Evolutionary conservation across 371 early-diverging fungal genomes (phyloP), one percentile per base, ranked within the genome.

Genomic region (Actinomortierella wolfii): DNA sequence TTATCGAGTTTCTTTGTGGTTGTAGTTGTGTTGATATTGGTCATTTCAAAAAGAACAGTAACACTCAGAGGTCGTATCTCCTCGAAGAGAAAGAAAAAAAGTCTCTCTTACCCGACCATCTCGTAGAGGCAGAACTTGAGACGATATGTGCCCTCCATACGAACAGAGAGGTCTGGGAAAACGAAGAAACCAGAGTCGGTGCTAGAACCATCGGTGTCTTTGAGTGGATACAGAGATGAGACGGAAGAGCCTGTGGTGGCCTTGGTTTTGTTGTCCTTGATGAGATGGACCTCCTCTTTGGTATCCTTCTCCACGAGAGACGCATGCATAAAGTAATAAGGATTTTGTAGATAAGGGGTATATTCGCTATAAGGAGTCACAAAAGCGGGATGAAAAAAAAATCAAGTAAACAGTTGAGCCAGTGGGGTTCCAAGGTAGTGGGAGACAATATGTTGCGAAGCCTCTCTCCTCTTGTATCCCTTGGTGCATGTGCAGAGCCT

Each of bases 111-210:
- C 74, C 88, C 91, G 48, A 90, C 85, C 53, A 94, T 93, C 75
- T 96, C 96, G 78, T 91, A 96, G 21, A 97, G 78, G 53, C 90
- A 89, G 52, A 97, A 89, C 80, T 94, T 95, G 25, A 98, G 83
- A 3, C 95, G 82, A 67, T 94, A 97, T 13, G 81, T 79, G 20
- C 98, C 98, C 65, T 97, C 97, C 84, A 91, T 90, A 41, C 97
- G 81, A 18, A 98, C 93, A 3, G 93, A 92, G 24, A 98, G 76
- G 67, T 98, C 98, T 26, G 95, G 94, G 76, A 97, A 98, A 21
- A 97, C 96, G 83, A 97, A 97, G 76, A 95, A 97, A 0, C 93
- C 96, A 42, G 94, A 97, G 60, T 95, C 94, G 0, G 52, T 59
- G 11, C 67, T 63, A 25, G 79, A 80, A 58, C 86, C 86, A 59